phyloP scores from a whole-genome alignment of 2,329 filamentous ascomycete species.

The Colletotrichum sp. region DNA sequence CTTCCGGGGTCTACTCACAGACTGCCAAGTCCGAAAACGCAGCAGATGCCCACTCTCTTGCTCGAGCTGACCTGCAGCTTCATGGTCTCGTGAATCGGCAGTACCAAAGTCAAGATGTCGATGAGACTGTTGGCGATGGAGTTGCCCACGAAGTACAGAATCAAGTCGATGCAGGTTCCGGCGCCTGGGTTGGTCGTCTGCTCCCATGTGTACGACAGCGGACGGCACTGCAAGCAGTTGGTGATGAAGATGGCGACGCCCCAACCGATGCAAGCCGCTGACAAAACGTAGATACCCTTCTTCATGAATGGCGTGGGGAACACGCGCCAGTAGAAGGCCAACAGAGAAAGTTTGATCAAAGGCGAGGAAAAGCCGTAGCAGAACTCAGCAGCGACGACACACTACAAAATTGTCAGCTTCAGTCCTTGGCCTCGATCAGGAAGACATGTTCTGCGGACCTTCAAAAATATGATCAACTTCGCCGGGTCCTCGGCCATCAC shows the following conservation, averaged over 20 bases:
- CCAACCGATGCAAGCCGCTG: neutral
- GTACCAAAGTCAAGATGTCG: neutral
- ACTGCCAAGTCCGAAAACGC: neutral
- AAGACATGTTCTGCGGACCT: neutral
- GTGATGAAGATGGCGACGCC: neutral
- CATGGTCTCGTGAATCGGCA: constrained; percentile 2
- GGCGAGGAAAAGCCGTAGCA: constrained; percentile 5
- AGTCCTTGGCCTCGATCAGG: neutral
- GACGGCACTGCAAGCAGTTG: constrained; percentile 5
- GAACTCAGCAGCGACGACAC: constrained; percentile 10
- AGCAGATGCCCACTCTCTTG: constrained; percentile 1
- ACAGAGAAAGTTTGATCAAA: neutral
- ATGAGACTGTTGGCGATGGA: constrained; percentile 5
- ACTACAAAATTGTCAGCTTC: neutral
- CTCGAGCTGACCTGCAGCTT: constrained; percentile 11
- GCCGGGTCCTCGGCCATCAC: constrained; percentile 4
- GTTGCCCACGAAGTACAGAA: constrained; percentile 2
- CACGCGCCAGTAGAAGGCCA: constrained; percentile 3
- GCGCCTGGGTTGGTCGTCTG: neutral
- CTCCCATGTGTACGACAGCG: neutral
- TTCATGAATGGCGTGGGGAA: neutral
- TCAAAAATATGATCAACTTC: neutral
- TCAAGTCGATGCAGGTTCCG: neutral
- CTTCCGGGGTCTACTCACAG: neutral
- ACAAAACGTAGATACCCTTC: neutral